Evolutionary conservation across 2,329 filamentous ascomycete species (phyloP), one percentile per base, ranked within the genome.

Genomic region (Colletotrichum musicola): DNA sequence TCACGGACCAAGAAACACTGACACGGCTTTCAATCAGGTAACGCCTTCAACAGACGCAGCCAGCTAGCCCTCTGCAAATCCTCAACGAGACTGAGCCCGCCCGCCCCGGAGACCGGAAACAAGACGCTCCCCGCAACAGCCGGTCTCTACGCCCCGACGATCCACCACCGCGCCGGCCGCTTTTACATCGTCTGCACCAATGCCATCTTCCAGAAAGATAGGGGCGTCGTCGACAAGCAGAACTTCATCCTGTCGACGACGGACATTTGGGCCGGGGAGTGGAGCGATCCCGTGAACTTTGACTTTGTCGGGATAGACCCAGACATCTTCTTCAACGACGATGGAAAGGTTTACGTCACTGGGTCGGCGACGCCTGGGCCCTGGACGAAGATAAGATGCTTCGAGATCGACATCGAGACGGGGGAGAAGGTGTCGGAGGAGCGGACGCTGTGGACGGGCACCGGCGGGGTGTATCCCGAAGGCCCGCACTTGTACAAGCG

Each of bases 301-400:
- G 71, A 76, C 14, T 79, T 79, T 60, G 72, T 71, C 27, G 73
- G 75, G 38, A 80, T 82, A 56, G 80, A 82, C 67, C 79, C 79
- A 42, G 78, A 77, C 35, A 77, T 81, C 53, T 80, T 80, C 67
- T 76, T 82, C 68, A 79, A 82, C 64, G 80, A 81, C 59, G 79
- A 82, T 54, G 80, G 78, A 40, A 80, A 81, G 66, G 80, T 80
- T 0, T 82, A 81, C 73, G 71, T 83, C 20, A 44, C 7, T 49
- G 57, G 50, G 7, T 55, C 7, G 27, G n/a, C 54, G 6, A 35
- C 18, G 6, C 58, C 27, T 12, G 46, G 50, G 71, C 75, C 49
- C 9, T 50, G 38, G 71, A 68, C 74, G 54, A 18, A 68, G 62
- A 74, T 77, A 9, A 69, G 72, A 0, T 64, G 75, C 0, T 71